A percentile compares a stretch with the other conserved stretches of the same genome.
These are phyloP conservation scores for Gracilariopsis chorda DNA, from an alignment of 23 red algal species.

Conservation along the genomic window DNA sequence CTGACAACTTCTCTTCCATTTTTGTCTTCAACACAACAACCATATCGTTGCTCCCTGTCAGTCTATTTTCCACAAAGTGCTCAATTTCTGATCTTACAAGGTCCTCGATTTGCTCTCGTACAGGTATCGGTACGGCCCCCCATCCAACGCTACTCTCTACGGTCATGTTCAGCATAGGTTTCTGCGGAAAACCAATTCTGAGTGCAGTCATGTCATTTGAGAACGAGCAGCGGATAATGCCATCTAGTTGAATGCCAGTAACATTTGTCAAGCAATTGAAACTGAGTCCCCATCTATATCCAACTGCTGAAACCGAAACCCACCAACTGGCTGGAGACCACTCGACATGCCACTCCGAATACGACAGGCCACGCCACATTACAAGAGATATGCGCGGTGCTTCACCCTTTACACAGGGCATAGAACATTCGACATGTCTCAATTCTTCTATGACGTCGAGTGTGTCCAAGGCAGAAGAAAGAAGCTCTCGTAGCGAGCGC, in stretches of 20 bases:
- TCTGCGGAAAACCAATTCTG: conserved; percentile 24
- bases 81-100: conserved; percentile 31
- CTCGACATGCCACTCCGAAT: conserved; percentile 23
- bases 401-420: conserved; percentile 34
- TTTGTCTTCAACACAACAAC: conserved; percentile 37
- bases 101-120: conserved; percentile 13
- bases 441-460: conserved; percentile 13
- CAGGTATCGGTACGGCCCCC: conserved; percentile 31
- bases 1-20: not conserved
- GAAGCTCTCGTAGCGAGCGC: not conserved
- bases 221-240: conserved; percentile 33
- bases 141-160: conserved; percentile 45
- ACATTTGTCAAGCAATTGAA: conserved; percentile 42
- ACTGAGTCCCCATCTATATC: conserved; percentile 23
- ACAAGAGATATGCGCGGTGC: not conserved
- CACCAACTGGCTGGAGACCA: conserved; percentile 49
- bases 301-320: conserved; percentile 33
- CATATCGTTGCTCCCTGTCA: conserved; percentile 4
- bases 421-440: conserved; percentile 48
- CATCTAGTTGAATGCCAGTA: not conserved
- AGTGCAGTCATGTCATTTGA: conserved; percentile 16
- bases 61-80: conserved; percentile 9
- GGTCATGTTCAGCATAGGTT: conserved; percentile 9
- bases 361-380: conserved; percentile 8
- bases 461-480: not conserved